Evolutionary conservation across 2,329 filamentous ascomycete genomes (phyloP), one percentile per base, ranked within the genome.

Genomic region (Phaeomoniella chlamydospora): DNA sequence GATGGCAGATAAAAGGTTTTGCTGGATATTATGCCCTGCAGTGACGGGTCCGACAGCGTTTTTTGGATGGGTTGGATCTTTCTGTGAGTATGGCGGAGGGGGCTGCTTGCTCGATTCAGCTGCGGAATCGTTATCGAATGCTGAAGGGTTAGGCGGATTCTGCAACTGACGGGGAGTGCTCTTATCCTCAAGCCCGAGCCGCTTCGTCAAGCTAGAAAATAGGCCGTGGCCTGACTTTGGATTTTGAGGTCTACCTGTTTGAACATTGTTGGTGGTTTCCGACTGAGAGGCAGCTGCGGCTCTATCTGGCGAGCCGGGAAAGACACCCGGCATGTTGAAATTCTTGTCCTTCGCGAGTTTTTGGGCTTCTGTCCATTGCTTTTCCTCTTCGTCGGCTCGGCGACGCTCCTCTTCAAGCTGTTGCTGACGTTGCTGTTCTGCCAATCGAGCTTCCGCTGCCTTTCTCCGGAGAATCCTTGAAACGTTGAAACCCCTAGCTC

Each of bases 401-500:
- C 74, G 72, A 44, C 79, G 73, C 50, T 93, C 84, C 33, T 74
- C 72, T 42, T 82, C 80, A 4, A 86, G 56, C 22, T 81, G 76
- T 49, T 78, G 78, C 49, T 80, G 77, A 34, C 82, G 72, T 53
- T 85, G 77, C 48, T 82, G 80, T 50, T 94, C 87, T 0, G 85
- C 86, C 44, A 96, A 77, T 36, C 83, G 74, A 4, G 84, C 83
- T 55, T 96, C 86, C 2, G 83, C 82, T 14, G 81, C 85, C 60
- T 92, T 92, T 37, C 80, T 80, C 26, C 84, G 75, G 15, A 98
- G 67, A 42, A 98, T 96, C 34, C 90, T 80, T 50, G 94, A 85
- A 29, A 98, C 90, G 46, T 98, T 96, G 65, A 94, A 96, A 2
- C 90, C 90, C 43, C 90, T 84, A 41, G 77, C 76, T 48, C 84